Evolutionary conservation across 768 basidiomycete species (phyloP), one percentile per base, ranked within the genome.

Genomic region (Tylopilus rubrobrunneus): DNA sequence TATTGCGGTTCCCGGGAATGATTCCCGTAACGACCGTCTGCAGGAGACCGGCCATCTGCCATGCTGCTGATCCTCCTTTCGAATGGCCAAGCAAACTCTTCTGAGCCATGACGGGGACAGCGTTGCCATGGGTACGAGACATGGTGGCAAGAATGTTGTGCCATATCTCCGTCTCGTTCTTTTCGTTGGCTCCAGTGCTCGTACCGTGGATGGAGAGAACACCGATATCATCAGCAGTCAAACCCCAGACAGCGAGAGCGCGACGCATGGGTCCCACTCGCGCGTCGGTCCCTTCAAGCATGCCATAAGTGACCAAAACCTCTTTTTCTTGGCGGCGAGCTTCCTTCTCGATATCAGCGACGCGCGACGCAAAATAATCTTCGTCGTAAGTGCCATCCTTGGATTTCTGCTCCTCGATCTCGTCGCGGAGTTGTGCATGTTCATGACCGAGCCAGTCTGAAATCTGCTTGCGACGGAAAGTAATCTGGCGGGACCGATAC

Each of bases 51-150:
- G 85, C 87, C 80, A 97, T 83, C 74, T 94, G 92, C 96, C 94
- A 98, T 2, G 94, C 90, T 51, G 96, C 96, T n/a, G 97, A 92
- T 56, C 96, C 97, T 71, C 97, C 97, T 79, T 99, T 99, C 11
- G 96, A 87, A 68, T 99, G 96, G 56, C 97, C 97, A 29, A 96
- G 87, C 47, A 99, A 79, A 70, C 89, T 92, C 81, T 99, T 99
- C 73, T 98, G 97, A 3, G 97, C 93, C 71, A 98, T 88, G 65
- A 97, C 85, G 5, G 97, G 97, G 45, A 96, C 86, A n/a, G 95
- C 94, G 70, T 98, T 98, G 50, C 97, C 96, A 37, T 86, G 83
- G 7, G 92, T 91, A 57, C 97, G 92, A 39, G 84, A 83, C 59
- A 98, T 86, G 41, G 83, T 81, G n/a, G 81, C 83, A 73, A 99